Evolutionary conservation across 1,284 basidiomycete species (phyloP).

Genomic region (Ceratobasidium sp.): DNA sequence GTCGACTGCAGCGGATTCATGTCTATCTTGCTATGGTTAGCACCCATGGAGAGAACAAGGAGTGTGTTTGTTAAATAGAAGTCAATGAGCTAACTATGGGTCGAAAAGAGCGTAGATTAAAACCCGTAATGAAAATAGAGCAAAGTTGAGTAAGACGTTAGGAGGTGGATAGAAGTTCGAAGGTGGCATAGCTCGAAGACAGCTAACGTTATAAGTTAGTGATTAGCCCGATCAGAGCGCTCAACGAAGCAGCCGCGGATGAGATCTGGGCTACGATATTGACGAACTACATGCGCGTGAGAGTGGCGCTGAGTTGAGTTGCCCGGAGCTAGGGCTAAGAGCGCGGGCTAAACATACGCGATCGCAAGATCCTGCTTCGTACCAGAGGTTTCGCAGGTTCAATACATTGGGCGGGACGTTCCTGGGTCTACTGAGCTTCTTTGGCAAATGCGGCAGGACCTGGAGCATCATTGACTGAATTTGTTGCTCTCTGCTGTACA

Average conservation of each 20-base stretch:
- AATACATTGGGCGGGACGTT: not conserved
- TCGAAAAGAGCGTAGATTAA: conserved; percentile 22
- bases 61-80: conserved; percentile 5
- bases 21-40: conserved; percentile 35
- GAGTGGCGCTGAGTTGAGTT: conserved; percentile 32
- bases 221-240: conserved; percentile 21
- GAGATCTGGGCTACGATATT: conserved; percentile 22
- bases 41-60: conserved; percentile 28
- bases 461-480: not conserved
- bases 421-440: conserved; percentile 20
- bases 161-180: conserved; percentile 26
- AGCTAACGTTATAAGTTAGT: conserved; percentile 17
- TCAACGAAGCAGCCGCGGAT: conserved; percentile 4
- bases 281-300: not conserved
- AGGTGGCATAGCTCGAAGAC: not conserved
- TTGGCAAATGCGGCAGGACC: conserved; percentile 17
- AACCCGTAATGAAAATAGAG: conserved; percentile 8
- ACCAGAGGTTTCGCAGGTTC: not conserved
- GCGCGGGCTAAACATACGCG: conserved; percentile 8
- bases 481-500: not conserved
- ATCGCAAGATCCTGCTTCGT: not conserved
- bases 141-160: not conserved
- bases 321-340: conserved; percentile 10
- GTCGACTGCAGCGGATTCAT: conserved; percentile 20
- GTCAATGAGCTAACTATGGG: not conserved